These are phyloP conservation scores for Crotalaria pallida DNA, from an alignment of 306 rosid genomes.

Conservation along the genomic window DNA sequence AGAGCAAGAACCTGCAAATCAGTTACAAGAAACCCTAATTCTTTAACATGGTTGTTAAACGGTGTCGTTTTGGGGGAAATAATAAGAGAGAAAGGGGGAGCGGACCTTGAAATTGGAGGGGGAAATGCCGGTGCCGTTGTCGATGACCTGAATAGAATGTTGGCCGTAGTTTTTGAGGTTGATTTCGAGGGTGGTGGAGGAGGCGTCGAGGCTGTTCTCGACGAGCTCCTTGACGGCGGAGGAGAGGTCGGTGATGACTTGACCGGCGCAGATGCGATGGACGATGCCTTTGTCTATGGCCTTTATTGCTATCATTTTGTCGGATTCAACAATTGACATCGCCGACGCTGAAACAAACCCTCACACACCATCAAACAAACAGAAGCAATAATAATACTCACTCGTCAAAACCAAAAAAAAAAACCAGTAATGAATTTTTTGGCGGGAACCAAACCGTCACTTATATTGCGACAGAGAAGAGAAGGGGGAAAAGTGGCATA, in stretches of 20 bases:
- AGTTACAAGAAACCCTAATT: neutral
- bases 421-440: no score
- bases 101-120: conserved; percentile 70
- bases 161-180: conserved; percentile 67
- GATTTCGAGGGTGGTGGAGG: conserved; percentile 79
- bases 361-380: no score
- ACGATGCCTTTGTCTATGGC: conserved; percentile 65
- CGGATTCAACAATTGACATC: conserved; percentile 38
- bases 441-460: neutral
- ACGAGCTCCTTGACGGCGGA: conserved; percentile 95
- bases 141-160: conserved; percentile 76
- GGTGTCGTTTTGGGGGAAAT: neutral
- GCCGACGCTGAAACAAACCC: no score
- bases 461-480: no score
- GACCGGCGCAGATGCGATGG: conserved; percentile 88
- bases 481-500: no score
- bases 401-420: neutral
- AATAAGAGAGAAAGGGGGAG: neutral
- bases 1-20: conserved; percentile 60
- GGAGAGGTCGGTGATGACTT: conserved; percentile 89
- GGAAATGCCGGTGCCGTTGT: conserved; percentile 85
- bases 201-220: conserved; percentile 94
- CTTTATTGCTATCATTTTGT: conserved; percentile 53
- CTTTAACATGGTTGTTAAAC: neutral
- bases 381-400: no score